Evolutionary conservation across 441 rosid species (phyloP).

Genomic region (Syzygium malaccense): DNA sequence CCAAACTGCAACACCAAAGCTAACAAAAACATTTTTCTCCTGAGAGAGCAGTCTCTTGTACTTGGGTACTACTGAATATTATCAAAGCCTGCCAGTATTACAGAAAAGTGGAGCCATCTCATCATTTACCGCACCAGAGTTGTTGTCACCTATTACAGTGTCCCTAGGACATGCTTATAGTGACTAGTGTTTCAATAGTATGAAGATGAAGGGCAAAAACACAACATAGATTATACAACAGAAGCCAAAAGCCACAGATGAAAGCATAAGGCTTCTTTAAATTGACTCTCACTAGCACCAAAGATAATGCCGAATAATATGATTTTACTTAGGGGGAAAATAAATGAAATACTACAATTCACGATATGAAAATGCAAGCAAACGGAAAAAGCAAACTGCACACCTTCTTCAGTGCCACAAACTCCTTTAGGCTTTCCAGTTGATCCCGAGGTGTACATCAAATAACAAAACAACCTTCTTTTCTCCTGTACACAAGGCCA

Average conservation of each 20-base stretch:
- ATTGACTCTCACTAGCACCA: background rate
- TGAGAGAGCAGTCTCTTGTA: background rate
- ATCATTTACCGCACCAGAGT: background rate
- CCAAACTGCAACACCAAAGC: background rate
- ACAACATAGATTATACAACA: background rate
- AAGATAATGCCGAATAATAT: background rate
- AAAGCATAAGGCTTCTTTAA: background rate
- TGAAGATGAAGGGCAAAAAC: background rate
- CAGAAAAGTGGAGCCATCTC: background rate
- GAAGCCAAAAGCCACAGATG: background rate
- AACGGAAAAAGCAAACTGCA: background rate
- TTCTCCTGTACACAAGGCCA: conserved; percentile 51
- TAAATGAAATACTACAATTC: background rate
- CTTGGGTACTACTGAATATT: background rate
- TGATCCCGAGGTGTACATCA: conserved; percentile 93
- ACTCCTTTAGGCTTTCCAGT: conserved; percentile 90
- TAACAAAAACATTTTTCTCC: background rate
- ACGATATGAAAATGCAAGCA: background rate
- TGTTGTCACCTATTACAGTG: background rate
- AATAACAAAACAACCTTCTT: conserved; percentile 58
- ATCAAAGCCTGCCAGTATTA: background rate
- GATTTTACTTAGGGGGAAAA: background rate
- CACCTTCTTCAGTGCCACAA: conserved; percentile 89
- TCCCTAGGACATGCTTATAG: background rate
- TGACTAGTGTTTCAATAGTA: background rate